Conservation (phyloP, 805 yeast genomes). For the Nakazawaea laoshanensis region DNA sequence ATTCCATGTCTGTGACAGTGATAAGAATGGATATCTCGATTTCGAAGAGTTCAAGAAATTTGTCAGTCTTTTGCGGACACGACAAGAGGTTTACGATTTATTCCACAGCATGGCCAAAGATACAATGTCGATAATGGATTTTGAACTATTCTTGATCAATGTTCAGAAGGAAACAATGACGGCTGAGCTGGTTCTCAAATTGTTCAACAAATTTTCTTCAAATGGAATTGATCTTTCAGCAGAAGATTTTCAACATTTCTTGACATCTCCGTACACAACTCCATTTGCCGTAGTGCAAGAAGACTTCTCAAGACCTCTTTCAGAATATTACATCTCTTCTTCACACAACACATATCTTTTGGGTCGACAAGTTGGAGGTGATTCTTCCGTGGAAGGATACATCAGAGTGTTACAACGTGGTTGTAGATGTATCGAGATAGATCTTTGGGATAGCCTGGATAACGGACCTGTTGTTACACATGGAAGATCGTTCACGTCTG, state of each 20-base stretch:
- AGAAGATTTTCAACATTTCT: conserved; percentile 21
- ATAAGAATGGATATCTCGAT: conserved; percentile 41
- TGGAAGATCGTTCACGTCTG: conserved; percentile 75
- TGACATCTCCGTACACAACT: conserved; percentile 23
- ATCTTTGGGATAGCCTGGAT: conserved; percentile 69
- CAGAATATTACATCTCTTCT: conserved; percentile 83
- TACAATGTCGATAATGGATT: conserved; percentile 20
- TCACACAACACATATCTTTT: conserved; percentile 90
- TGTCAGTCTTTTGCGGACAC: conserved; percentile 54
- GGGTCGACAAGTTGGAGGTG: conserved; percentile 85
- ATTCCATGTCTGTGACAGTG: conserved; percentile 47
- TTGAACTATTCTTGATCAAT: conserved; percentile 33
- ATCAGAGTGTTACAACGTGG: conserved; percentile 83
- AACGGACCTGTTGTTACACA: conserved; percentile 83
- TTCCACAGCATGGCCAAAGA: conserved; percentile 30
- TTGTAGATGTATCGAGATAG: conserved; percentile 91
- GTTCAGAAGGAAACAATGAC: conserved; percentile 39
- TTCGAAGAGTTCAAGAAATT: conserved; percentile 72
- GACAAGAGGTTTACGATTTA: conserved; percentile 52
- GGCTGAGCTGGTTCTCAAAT: conserved; percentile 19
- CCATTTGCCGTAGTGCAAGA: conserved; percentile 17
- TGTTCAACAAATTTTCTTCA: conserved; percentile 30
- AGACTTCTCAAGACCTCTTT: conserved; percentile 57
- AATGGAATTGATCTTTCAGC: conserved; percentile 14
- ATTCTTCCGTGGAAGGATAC: conserved; percentile 85